Evolutionary conservation across 805 yeast genomes (phyloP).

Genomic region (Wickerhamiella sergipiensis): DNA sequence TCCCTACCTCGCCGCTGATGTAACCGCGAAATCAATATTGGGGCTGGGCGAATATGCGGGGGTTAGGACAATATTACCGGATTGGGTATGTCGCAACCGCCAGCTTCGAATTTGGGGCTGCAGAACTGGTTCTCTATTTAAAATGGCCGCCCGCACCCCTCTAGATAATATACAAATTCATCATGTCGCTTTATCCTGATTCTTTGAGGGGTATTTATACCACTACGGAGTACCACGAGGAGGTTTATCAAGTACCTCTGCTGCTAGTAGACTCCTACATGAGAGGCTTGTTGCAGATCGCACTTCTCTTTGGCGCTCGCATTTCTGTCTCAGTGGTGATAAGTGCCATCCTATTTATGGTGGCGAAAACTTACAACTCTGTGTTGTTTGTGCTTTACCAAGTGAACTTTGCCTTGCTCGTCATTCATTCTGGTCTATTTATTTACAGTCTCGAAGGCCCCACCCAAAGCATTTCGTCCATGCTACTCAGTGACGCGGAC

Average conservation of each 20-base stretch:
- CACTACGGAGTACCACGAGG: background rate
- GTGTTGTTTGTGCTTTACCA: constrained; percentile 69
- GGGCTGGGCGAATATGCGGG: background rate
- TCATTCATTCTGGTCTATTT: constrained; percentile 50
- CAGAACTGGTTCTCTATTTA: background rate
- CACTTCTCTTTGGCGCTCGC: constrained; percentile 32
- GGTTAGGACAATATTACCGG: background rate
- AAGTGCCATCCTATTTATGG: constrained; percentile 31
- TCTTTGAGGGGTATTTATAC: background rate
- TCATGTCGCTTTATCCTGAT: background rate
- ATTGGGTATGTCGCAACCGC: background rate
- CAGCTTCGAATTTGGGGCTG: background rate
- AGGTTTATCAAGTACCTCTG: background rate
- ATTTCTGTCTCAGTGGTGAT: constrained; percentile 42
- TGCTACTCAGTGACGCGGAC: constrained; percentile 32
- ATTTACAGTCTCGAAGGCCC: constrained; percentile 31
- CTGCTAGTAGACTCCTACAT: background rate
- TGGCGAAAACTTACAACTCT: constrained; percentile 40
- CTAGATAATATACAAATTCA: background rate
- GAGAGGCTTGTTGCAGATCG: background rate
- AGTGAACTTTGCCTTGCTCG: constrained; percentile 38
- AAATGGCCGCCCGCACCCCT: background rate
- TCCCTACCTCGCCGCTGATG: background rate
- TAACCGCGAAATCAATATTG: background rate
- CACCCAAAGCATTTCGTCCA: constrained; percentile 29